Evolutionary conservation across 495 filamentous ascomycete species (phyloP), one percentile per base, ranked within the genome.

Genomic region (Penicillium verhagenii): DNA sequence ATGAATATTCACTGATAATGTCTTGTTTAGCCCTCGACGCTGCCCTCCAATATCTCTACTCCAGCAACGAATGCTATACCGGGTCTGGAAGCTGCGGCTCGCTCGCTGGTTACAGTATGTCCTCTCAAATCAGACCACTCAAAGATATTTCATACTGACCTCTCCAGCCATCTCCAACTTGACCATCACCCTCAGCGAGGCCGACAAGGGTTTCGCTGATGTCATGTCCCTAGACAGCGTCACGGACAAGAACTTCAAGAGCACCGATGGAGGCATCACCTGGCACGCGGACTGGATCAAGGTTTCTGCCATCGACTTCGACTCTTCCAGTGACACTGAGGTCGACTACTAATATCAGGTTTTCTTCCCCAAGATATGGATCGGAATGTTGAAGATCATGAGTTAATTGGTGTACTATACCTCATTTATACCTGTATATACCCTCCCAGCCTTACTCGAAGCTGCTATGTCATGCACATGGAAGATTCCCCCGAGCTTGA

Each of bases 1-100:
- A 21, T 24, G 1, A 13, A 33, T 8, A 1, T 11, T 1, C 10
- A 9, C 31, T 31, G 26, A 19, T 4, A 46, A 14, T 4, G n/a
- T 1, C n/a, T 14, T 35, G 16, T 40, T 11, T 42, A 55, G 54
- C 47, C 20, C 59, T 62, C 14, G 48, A 54, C 40, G 18, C 23
- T n/a, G 29, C 48, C 16, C 44, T 62, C 4, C 47, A 44, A 10
- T 64, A 54, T 44, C 47, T 64, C 21, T 60, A 60, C 54, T 64
- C 61, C 25, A 55, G 57, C 45, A 57, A 64, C 46, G 61, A 64
- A 38, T 64, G 61, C 58, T 64, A 64, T 55, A 57, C 53, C 14
- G 51, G 53, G 14, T 58, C 59, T 33, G 59, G 59, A 26, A 53
- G 28, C 49, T 64, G 61, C 28, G 61, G 61, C 23, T 47, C 52